Percentiles rank a stretch among this genome's conserved stretches.
phyloP scores from a whole-genome alignment of 2,329 filamentous ascomycete genomes.

The Colletotrichum sp. region DNA sequence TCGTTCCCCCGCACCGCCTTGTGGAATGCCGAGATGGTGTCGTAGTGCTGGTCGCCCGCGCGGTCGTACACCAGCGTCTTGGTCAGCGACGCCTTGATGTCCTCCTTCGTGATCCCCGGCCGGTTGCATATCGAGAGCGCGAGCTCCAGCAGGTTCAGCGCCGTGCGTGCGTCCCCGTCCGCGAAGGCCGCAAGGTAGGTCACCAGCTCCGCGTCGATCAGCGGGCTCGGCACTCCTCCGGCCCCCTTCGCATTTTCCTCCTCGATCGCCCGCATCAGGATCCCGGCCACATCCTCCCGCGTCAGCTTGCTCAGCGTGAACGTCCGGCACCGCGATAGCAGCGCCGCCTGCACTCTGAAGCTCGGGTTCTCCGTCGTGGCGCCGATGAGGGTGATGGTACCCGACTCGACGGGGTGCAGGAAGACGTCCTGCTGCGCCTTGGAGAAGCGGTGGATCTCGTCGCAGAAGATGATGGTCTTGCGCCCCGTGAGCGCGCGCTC shows the following conservation, averaged over 20 bases:
- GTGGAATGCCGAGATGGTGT: constrained; percentile 96
- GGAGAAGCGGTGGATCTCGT: constrained; percentile 92
- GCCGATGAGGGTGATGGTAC: constrained; percentile 88
- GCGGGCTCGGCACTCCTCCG: constrained; percentile 43
- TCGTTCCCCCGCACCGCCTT: constrained; percentile 91
- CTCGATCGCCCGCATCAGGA: constrained; percentile 77
- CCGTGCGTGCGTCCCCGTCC: constrained; percentile 92
- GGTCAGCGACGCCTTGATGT: constrained; percentile 83
- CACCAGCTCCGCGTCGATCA: constrained; percentile 81
- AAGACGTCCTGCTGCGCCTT: constrained; percentile 97
- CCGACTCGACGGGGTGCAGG: constrained; percentile 87
- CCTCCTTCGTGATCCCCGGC: constrained; percentile 71
- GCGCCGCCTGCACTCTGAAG: constrained; percentile 87
- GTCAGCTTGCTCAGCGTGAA: constrained; percentile 84
- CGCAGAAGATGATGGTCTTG: constrained; percentile 96
- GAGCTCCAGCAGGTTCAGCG: constrained; percentile 89
- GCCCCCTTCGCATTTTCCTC: constrained; percentile 48
- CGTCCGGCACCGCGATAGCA: constrained; percentile 88
- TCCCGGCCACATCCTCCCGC: constrained; percentile 73
- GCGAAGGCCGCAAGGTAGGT: constrained; percentile 84
- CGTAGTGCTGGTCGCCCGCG: constrained; percentile 95
- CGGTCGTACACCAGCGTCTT: constrained; percentile 95
- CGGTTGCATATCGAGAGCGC: constrained; percentile 77
- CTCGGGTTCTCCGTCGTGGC: constrained; percentile 97
- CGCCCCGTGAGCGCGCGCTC: constrained; percentile 83